Evolutionary conservation across 2,329 filamentous ascomycete genomes (phyloP), one percentile per base, ranked within the genome.

Genomic region (Curvularia eragrostidis): DNA sequence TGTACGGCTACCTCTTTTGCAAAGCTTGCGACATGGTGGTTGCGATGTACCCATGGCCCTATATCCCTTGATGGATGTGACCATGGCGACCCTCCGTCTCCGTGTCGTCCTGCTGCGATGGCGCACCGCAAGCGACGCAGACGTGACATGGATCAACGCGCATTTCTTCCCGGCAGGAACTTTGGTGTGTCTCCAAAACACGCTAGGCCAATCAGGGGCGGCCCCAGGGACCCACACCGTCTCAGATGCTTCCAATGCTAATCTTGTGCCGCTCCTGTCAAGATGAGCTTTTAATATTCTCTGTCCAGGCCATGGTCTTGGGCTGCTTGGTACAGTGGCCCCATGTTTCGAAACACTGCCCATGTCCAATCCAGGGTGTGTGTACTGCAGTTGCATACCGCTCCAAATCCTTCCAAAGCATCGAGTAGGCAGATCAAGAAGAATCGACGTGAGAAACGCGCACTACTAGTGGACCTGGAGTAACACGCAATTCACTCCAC

Each of bases 261-360:
- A 52, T 52, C 34, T 56, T 28, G 30, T 39, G 54, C 48, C 43
- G 50, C 44, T 54, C 54, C 50, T 48, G 21, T 54, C 54, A 44
- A 54, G 21, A 57, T 57, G 50, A 54, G 43, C 23, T 38, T 54
- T 44, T 57, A 53, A 57, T 54, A 48, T 57, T 48, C 32, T 34
- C n/a, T 54, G 46, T 48, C 41, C 44, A 36, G 28, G 36, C 44
- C 30, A 43, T 38, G 34, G 30, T 32, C 34, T 53, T 54, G 47
- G 34, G 39, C 53, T 42, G 28, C 26, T 24, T 21, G 23, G 15
- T 54, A 21, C 32, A 12, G 39, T 54, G 26, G 51, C 49, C 15
- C 32, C 18, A 24, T 39, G 50, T 57, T 57, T 49, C 36, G 50
- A 48, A 57, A 57, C 54, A 38, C 19, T 13, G 24, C 30, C 23